Evolutionary conservation across 768 basidiomycete species (phyloP).

Genomic region (Coprinopsis cinerea): DNA sequence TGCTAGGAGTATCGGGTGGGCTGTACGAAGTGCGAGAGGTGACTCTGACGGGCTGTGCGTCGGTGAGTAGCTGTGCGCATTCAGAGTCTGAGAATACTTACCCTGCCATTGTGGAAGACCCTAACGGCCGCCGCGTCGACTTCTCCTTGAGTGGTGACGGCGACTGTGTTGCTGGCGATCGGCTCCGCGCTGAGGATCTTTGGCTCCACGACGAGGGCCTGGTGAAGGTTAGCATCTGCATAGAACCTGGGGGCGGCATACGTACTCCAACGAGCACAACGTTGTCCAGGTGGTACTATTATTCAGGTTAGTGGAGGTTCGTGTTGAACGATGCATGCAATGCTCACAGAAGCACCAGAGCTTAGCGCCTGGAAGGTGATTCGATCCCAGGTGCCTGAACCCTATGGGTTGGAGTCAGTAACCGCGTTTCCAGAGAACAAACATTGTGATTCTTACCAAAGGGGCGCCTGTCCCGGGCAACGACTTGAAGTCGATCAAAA

Average conservation of each 20-base stretch:
- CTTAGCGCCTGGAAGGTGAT: constrained; percentile 41
- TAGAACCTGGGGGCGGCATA: background rate
- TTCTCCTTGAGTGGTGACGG: constrained; percentile 42
- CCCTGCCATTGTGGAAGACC: constrained; percentile 35
- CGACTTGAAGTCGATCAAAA: constrained; percentile 41
- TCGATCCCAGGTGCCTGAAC: constrained; percentile 42
- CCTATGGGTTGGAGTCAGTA: constrained; percentile 17
- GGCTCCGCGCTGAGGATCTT: constrained; percentile 49
- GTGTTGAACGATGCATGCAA: background rate
- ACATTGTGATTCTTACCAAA: constrained; percentile 22
- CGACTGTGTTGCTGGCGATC: constrained; percentile 38
- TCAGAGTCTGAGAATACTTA: constrained; percentile 13
- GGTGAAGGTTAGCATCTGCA: background rate
- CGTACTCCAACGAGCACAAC: constrained; percentile 37
- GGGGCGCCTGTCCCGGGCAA: constrained; percentile 36
- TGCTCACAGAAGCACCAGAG: constrained; percentile 36
- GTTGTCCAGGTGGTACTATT: constrained; percentile 46
- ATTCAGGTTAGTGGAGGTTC: background rate
- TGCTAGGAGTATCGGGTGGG: constrained; percentile 41
- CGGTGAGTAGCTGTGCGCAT: too few relatives aligned
- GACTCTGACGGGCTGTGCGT: constrained; percentile 26
- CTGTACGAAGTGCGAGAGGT: constrained; percentile 29
- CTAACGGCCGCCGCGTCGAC: constrained; percentile 35
- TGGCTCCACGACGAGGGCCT: constrained; percentile 40
- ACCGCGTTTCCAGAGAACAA: background rate